These are phyloP conservation scores for Backusella circina DNA, from an alignment of 192 early-diverging fungal genomes.

Conservation along the genomic window DNA sequence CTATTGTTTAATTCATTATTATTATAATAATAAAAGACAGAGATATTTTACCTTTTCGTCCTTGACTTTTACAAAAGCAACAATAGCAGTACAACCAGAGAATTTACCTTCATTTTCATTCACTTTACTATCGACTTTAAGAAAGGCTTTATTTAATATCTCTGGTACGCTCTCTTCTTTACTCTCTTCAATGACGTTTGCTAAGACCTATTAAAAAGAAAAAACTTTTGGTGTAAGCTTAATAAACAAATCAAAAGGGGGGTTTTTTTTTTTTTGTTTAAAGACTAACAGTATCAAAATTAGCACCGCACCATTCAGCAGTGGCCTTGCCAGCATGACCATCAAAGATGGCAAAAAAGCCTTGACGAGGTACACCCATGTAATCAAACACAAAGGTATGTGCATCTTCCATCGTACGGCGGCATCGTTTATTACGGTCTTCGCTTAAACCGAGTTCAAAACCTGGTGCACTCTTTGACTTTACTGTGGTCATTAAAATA, in stretches of 20 bases:
- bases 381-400: constrained; percentile 86
- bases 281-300: constrained; percentile 70
- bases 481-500: background rate
- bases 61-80: constrained; percentile 64
- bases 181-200: constrained; percentile 53
- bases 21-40: background rate
- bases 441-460: constrained; percentile 74
- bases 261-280: no score
- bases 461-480: constrained; percentile 22
- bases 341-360: constrained; percentile 95
- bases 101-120: constrained; percentile 72
- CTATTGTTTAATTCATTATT: background rate
- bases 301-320: constrained; percentile 92
- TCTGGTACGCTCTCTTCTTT: constrained; percentile 66
- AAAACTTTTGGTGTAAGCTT: background rate
- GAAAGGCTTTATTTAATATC: constrained; percentile 78
- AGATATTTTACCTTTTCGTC: constrained; percentile 18
- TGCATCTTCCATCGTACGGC: constrained; percentile 98
- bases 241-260: background rate
- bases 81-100: constrained; percentile 91
- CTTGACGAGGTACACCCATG: constrained; percentile 72
- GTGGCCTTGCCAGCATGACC: constrained; percentile 95
- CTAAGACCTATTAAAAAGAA: constrained; percentile 58
- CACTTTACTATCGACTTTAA: constrained; percentile 78
- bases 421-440: constrained; percentile 85